Percentiles rank a stretch among this genome's conserved stretches.
Evolutionary conservation across 441 rosid genomes (phyloP).

Genomic region (Pelargonium citronellum): DNA sequence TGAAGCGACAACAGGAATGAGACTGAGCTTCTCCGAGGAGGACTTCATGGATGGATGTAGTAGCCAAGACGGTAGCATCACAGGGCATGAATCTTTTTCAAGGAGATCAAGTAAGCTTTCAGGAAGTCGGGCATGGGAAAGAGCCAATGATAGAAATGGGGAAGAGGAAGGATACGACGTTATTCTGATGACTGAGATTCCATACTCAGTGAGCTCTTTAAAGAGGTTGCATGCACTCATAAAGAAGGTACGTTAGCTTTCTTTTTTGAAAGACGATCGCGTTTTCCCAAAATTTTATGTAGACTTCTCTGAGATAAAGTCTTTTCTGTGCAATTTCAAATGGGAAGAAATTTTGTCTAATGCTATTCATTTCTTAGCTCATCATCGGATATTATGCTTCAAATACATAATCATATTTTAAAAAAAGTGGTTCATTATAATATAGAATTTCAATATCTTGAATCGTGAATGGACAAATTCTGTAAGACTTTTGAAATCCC

Average conservation of each 20-base stretch:
- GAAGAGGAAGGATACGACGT: constrained; percentile 91
- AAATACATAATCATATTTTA: not conserved
- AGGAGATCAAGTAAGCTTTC: constrained; percentile 88
- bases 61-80: constrained; percentile 84
- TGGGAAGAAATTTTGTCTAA: no score
- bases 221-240: constrained; percentile 80
- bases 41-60: constrained; percentile 87
- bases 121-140: constrained; percentile 95
- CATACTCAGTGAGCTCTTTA: constrained; percentile 56
- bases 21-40: constrained; percentile 80
- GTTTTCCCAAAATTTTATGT: no score
- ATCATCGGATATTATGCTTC: not conserved
- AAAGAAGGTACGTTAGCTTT: constrained; percentile 57
- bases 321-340: no score
- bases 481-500: no score
- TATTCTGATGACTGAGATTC: constrained; percentile 81
- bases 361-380: not conserved
- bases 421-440: no score
- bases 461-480: no score
- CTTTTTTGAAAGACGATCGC: no score
- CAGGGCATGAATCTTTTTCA: constrained; percentile 57
- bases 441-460: no score
- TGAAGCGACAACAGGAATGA: constrained; percentile 63
- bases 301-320: no score
- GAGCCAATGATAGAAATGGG: constrained; percentile 72